Base-by-base conservation (phyloP, 306 rosid genomes). In the Cicer chorassanicum region DNA sequence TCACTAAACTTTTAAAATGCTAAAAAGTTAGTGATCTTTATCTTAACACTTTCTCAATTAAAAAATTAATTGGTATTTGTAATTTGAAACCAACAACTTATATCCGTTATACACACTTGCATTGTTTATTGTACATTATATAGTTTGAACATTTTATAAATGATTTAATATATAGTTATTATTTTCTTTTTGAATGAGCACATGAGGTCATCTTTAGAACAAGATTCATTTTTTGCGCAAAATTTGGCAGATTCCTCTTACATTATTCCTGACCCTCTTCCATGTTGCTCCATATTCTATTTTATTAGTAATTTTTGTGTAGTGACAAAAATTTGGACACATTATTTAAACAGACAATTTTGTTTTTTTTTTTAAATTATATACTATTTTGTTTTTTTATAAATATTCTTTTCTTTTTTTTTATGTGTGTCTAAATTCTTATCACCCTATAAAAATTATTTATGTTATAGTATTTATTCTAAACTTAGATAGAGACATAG, bases 161-260 rank as follows among this genome's bases (percentile, higher is more conserved):
- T 73, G 2, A 79, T 40, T 42, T 68, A 68, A 6, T 10, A 21
- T 59, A 16, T 38, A 14, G 46, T 51, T 78, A 8, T 44, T 8
- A 42, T 19, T 19, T 42, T 64, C 14, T n/a, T 64, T 45, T 79
- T 55, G 73, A 78, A 74, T 73, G 64, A 73, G 78, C 78, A 36
- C 73, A 40, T 77, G 76, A 87, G 84, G 79, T 85, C 82, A 85
- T 82, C 56, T 83, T 65, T 41, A 78, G 80, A 53, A 57, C 79
- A 80, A 80, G 77, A 80, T 90, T 87, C 93, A 82, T 76, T 71
- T 87, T 84, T 87, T 84, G 84, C 70, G 81, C 84, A 83, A 86
- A 86, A 83, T 90, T 78, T 87, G 83, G 92, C 87, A 86, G 92
- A 88, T 87, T 88, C 92, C 86, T 66, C 82, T 84, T 75, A 86